Evolutionary conservation across 495 filamentous ascomycete genomes (phyloP), one percentile per base, ranked within the genome.

Genomic region (Hypoxylon intermedium): DNA sequence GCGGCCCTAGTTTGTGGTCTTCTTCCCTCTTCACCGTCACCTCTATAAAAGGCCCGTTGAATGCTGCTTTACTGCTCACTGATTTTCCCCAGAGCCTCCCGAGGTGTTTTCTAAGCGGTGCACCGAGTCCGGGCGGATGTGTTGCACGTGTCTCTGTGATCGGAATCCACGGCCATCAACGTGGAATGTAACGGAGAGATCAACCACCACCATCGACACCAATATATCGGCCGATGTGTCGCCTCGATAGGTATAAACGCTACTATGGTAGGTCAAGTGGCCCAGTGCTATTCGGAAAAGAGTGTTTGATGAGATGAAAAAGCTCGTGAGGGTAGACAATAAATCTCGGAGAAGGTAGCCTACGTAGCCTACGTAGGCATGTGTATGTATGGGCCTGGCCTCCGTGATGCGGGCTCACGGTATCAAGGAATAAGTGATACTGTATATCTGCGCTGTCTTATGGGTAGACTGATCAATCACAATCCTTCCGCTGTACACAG

Each of bases 381-480:
- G 37, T 38, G 41, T 30, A 44, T 15, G 42, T 45, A 45, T 45
- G 13, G 23, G 12, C 21, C 21, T 41, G 31, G 30, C 49, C 7
- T 53, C 45, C 36, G 50, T 42, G 54, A 46, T 40, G 62, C 43
- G 52, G 50, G 28, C 28, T 60, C 62, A 65, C 62, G 62, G 62
- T 65, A 65, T 65, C 53, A 45, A 41, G 62, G 40, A 46, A 53
- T 59, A 60, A n/a, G 56, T 53, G 60, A 65, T 60, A 65, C 56
- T 60, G 62, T 65, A 65, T 52, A 33, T 41, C 20, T 24, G 44
- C 24, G 45, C 49, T 31, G 43, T 3, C 19, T 0, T 40, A 36
- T 44, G 23, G 43, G 37, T 34, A 48, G 40, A 12, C 46, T 57
- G 52, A 26, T 58, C 9, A 49, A 64, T 64, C 31, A 55, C n/a